Conservation (phyloP, 75 land plant species). For the Picea sitchensis region DNA sequence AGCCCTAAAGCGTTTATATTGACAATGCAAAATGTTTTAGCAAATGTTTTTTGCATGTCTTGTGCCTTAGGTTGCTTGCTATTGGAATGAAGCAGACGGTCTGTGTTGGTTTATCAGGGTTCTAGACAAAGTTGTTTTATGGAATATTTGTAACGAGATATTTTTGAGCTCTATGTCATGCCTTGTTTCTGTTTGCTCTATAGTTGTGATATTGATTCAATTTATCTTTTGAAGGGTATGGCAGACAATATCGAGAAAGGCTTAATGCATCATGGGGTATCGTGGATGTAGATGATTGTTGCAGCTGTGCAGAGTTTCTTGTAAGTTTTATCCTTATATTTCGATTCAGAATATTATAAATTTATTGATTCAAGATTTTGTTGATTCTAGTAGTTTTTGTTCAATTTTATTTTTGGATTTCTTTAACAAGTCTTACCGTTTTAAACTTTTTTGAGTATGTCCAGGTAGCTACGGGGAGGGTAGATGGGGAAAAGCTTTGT, state of each 20-base stretch:
- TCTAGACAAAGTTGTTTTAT: neutral
- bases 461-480: slow-evolving; percentile 71
- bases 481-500: slow-evolving; percentile 73
- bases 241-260: slow-evolving; percentile 86
- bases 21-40: neutral
- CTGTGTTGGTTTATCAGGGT: neutral
- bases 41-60: neutral
- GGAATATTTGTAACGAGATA: neutral
- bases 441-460: neutral
- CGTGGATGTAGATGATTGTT: slow-evolving; percentile 93
- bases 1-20: neutral
- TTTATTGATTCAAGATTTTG: neutral
- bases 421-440: too few relatives aligned
- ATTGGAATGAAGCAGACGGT: neutral
- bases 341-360: neutral
- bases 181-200: neutral
- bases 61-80: neutral
- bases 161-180: neutral
- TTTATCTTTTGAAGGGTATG: slow-evolving; percentile 61
- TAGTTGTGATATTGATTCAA: neutral
- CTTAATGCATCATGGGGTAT: slow-evolving; percentile 84
- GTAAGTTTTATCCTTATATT: slow-evolving; percentile 24
- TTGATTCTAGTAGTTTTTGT: neutral
- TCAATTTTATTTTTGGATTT: neutral
- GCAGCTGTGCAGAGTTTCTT: slow-evolving; percentile 93